Percentiles rank a stretch among this genome's conserved stretches.
Evolutionary conservation across 2,329 filamentous ascomycete genomes (phyloP).

Genomic region (Coleophoma crateriformis): DNA sequence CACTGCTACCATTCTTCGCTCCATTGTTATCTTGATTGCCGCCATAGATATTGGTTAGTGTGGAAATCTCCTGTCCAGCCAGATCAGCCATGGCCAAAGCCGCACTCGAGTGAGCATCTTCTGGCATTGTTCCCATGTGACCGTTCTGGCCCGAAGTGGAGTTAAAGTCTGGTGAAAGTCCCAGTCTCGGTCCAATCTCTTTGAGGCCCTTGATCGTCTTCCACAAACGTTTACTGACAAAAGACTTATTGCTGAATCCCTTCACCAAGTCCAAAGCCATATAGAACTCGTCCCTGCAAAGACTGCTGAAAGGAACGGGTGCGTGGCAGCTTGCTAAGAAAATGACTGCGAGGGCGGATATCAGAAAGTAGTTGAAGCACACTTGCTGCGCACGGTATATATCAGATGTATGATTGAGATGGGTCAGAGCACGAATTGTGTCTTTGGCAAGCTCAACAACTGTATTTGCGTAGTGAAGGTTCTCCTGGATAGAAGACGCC

Average conservation of each 20-base stretch:
- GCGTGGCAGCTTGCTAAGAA: slow-evolving; percentile 62
- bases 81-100: slow-evolving; percentile 51
- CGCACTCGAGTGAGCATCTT: slow-evolving; percentile 46
- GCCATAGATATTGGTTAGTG: slow-evolving; percentile 8
- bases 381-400: slow-evolving; percentile 60
- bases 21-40: slow-evolving; percentile 2
- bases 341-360: slow-evolving; percentile 56
- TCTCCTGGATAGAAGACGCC: slow-evolving; percentile 70
- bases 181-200: slow-evolving; percentile 65
- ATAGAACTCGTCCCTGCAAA: slow-evolving; percentile 62
- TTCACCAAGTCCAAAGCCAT: slow-evolving; percentile 60
- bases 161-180: slow-evolving; percentile 25
- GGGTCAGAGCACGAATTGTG: slow-evolving; percentile 54
- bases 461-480: slow-evolving; percentile 65
- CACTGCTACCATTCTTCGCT: slow-evolving; percentile 11
- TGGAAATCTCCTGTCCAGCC: slow-evolving; percentile 30
- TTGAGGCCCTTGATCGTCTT: slow-evolving; percentile 53
- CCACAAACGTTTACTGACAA: slow-evolving; percentile 57
- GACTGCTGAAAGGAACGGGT: slow-evolving; percentile 51
- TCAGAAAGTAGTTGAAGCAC: slow-evolving; percentile 63
- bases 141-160: not conserved
- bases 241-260: slow-evolving; percentile 54
- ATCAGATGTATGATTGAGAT: slow-evolving; percentile 55
- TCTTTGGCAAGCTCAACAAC: slow-evolving; percentile 63
- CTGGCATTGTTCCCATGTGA: slow-evolving; percentile 14